phyloP scores from a whole-genome alignment of 2,329 filamentous ascomycete species.

The Knoxdaviesia capensis region DNA sequence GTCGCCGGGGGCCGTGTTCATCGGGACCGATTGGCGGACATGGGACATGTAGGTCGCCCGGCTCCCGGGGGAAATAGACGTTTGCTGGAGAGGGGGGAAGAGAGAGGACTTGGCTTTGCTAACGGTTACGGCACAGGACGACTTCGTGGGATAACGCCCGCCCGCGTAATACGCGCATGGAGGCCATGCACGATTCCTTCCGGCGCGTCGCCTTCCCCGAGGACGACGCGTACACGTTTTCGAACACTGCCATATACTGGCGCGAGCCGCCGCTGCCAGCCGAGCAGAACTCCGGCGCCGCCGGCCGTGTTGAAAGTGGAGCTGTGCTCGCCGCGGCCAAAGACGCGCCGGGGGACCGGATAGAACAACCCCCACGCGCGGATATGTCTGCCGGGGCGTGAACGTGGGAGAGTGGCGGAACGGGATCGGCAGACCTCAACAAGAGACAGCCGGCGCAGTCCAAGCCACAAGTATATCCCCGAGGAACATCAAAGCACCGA shows the following conservation, averaged over 20 bases:
- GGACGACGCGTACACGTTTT: conserved; percentile 18
- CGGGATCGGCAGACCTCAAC: not conserved
- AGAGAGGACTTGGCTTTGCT: too few relatives aligned
- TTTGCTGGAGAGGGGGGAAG: conserved; percentile 1
- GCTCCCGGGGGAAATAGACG: not conserved
- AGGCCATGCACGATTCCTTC: conserved; percentile 13
- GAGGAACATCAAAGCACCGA: not conserved
- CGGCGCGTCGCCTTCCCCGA: conserved; percentile 16
- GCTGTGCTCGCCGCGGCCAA: not conserved
- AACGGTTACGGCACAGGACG: conserved; percentile 4
- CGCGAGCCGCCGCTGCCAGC: not conserved
- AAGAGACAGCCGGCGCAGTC: not conserved
- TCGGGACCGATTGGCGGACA: conserved; percentile 32
- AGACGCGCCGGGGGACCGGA: too few relatives aligned
- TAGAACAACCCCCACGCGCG: too few relatives aligned
- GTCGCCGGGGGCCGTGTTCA: conserved; percentile 28
- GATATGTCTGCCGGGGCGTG: too few relatives aligned
- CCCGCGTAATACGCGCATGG: conserved; percentile 7
- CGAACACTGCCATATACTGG: conserved; percentile 21
- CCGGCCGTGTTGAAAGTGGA: not conserved
- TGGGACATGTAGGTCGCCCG: conserved; percentile 25
- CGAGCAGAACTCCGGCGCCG: not conserved
- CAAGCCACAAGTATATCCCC: not conserved
- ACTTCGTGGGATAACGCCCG: conserved; percentile 7
- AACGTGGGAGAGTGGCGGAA: too few relatives aligned